Evolutionary conservation across 495 filamentous ascomycete genomes (phyloP).

Genomic region (Talaromyces liani): DNA sequence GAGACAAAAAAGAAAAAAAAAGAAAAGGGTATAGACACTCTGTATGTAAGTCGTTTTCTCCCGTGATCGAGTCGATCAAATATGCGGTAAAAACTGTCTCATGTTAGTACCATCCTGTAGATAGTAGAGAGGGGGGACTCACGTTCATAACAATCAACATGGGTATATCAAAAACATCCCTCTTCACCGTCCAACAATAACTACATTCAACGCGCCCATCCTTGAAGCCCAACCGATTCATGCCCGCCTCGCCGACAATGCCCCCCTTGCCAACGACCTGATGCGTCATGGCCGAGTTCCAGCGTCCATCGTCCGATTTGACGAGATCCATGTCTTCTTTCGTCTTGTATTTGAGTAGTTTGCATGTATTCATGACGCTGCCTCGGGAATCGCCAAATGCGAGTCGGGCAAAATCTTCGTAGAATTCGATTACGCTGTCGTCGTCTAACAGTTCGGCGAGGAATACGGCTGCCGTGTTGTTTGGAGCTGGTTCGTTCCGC

Average conservation of each 20-base stretch:
- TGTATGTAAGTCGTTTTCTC: neutral
- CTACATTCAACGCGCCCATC: slow-evolving; percentile 92
- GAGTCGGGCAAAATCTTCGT: slow-evolving; percentile 87
- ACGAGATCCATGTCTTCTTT: slow-evolving; percentile 51
- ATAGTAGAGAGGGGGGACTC: slow-evolving; percentile 30
- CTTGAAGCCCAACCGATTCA: slow-evolving; percentile 65
- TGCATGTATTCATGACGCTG: slow-evolving; percentile 73
- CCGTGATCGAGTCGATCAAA: slow-evolving; percentile 22
- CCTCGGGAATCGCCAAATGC: slow-evolving; percentile 86
- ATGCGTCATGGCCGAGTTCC: slow-evolving; percentile 21
- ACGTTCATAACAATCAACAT: slow-evolving; percentile 98
- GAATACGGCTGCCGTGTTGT: slow-evolving; percentile 49
- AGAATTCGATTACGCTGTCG: slow-evolving; percentile 87
- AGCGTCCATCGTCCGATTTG: slow-evolving; percentile 35
- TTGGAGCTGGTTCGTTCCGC: slow-evolving; percentile 7
- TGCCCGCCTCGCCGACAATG: slow-evolving; percentile 70
- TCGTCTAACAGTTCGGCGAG: slow-evolving; percentile 90
- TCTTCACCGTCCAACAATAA: slow-evolving; percentile 93
- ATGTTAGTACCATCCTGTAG: too few species aligned
- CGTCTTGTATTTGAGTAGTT: slow-evolving; percentile 83
- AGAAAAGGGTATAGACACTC: neutral
- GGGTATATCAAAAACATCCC: slow-evolving; percentile 96
- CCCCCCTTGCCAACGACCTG: slow-evolving; percentile 41
- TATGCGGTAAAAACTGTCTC: slow-evolving; percentile 37
- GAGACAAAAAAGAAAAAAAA: neutral